Conservation (phyloP, 2,329 filamentous ascomycete genomes). For the Beauveria scarabaeidicola region DNA sequence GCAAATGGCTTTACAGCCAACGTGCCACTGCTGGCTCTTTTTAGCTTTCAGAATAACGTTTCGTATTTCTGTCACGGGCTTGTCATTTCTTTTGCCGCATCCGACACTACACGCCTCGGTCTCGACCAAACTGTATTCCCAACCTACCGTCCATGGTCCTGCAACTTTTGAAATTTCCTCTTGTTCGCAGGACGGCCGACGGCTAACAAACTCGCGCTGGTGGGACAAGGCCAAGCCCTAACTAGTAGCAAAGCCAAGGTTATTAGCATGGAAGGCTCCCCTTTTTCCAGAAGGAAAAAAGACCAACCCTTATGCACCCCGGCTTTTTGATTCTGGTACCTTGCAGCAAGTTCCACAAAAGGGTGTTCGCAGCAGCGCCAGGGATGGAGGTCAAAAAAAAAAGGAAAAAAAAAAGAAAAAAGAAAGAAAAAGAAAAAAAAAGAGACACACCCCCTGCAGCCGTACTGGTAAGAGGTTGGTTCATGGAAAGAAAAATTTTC, state of each 20-base stretch:
- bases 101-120: background rate
- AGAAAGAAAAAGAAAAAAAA: background rate
- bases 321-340: constrained; percentile 9
- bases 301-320: constrained; percentile 7
- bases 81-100: background rate
- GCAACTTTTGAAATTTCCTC: background rate
- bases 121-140: background rate
- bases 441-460: background rate
- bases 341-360: constrained; percentile 9
- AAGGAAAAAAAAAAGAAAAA: background rate
- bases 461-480: background rate
- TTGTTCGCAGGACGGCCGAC: background rate
- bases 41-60: constrained; percentile 1
- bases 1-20: background rate
- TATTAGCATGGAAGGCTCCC: constrained; percentile 2
- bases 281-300: constrained; percentile 10
- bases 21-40: background rate
- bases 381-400: background rate
- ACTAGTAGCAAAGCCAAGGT: background rate
- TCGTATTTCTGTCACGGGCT: background rate
- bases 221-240: constrained; percentile 1
- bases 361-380: background rate
- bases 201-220: background rate
- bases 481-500: constrained; percentile 9
- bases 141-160: background rate